Base-by-base conservation (phyloP, 2,329 filamentous ascomycete species). In the Cladosporium sp. region DNA sequence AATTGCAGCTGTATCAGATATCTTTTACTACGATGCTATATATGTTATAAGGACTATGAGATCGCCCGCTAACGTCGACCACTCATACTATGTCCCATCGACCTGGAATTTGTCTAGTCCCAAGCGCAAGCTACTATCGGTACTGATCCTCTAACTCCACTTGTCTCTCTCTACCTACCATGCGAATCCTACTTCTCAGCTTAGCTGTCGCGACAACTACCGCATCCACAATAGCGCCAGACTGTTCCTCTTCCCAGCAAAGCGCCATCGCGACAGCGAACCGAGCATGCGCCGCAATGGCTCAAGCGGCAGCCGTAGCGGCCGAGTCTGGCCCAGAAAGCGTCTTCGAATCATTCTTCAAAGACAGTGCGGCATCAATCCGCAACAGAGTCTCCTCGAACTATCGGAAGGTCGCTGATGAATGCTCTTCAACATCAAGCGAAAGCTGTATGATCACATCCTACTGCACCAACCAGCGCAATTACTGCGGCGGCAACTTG, bases 341-440 rank as follows among this genome's bases (percentile, higher is more conserved):
- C 56, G 79, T 76, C 59, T 67, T 84, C 56, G 65, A 65, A 27
- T 78, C 83, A 59, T 85, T 82, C 72, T 86, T 85, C 75, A 84
- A 82, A 69, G 76, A 76, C 0, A 77, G 75, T 19, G 64, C 68
- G 12, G 53, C 64, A 9, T 50, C 64, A 4, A 71, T 70, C 8
- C 74, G 76, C 33, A 70, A 62, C 49, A 71, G 67, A 1, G 79
- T 84, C 7, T 70, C 77, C 2, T 63, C 60, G 15, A 69, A 69
- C 25, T 73, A 84, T 46, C 73, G 72, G 48, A 69, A 70, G 38
- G 72, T 84, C 8, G 75, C 78, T 3, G 57, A 57, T 1, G 79
- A 85, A 65, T 83, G 81, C 52, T 66, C 70, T 45, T 76, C 75
- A 18, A 72, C 71, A n/a, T 72, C 65, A 20, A 64, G 68, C 0